Evolutionary conservation across 2,329 filamentous ascomycete genomes (phyloP), one percentile per base, ranked within the genome.

Genomic region (Nannizziopsis barbatae): DNA sequence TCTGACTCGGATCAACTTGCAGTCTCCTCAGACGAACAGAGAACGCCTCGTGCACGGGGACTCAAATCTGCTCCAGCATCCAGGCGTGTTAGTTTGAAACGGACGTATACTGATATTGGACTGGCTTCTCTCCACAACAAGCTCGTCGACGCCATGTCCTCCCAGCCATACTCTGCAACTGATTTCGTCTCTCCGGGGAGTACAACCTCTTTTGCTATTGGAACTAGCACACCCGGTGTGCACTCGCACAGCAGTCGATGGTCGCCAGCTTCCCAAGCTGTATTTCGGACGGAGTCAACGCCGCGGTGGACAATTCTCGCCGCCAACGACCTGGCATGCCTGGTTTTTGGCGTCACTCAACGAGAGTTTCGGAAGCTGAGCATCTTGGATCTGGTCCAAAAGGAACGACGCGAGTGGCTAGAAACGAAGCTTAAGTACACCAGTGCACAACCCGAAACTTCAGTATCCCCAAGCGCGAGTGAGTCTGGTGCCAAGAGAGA

Each of bases 261-360:
- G 81, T 82, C 85, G 11, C 88, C 88, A 6, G 86, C 87, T 37
- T 86, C 90, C 4, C 92, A 98, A 65, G 92, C 92, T 46, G 95
- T 98, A 50, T 98, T 98, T 63, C 93, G 90, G 6, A 98, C 92
- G n/a, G 86, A 94, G 65, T 77, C 85, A 11, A 81, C 84, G 54
- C 78, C 86, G 7, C 92, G 90, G 2, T 98, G 88, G 85, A 98
- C 90, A 1, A 95, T 98, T 51, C 77, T 95, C 46, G 86, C 92
- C 2, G 92, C 92, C 43, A 98, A 98, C 62, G 92, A 98, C 63
- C 74, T 98, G 42, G 92, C 92, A 14, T 98, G 92, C 66, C 74
- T 98, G 38, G 83, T 96, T n/a, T 98, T 96, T 68, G 92, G 92
- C n/a, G 87, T 98, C 8, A 95, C 89, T n/a, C 86, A 87, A 61